Conservation (phyloP, 73 alveolate species). For the Symbiodinium pilosum region DNA sequence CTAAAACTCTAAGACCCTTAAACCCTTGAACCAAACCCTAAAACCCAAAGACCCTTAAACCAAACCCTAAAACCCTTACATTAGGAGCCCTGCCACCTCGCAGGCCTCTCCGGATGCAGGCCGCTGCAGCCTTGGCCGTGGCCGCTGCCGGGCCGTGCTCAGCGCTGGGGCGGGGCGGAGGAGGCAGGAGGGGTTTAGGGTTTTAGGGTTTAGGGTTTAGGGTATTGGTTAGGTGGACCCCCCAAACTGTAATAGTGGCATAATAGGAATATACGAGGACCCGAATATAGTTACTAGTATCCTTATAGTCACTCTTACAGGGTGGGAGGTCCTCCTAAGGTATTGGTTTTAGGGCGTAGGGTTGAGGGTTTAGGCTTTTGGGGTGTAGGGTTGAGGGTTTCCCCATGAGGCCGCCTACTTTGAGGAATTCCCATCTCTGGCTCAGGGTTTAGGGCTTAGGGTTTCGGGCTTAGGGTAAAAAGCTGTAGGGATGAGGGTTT, state of each 20-base stretch:
- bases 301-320: too few species aligned
- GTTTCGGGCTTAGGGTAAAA: not conserved
- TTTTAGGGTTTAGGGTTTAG: not conserved
- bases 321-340: not conserved
- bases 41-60: too few species aligned
- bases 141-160: not conserved
- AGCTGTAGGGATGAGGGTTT: not conserved
- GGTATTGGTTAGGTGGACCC: not conserved
- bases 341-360: not conserved
- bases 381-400: too few species aligned
- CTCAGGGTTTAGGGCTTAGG: not conserved
- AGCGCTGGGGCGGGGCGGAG: not conserved
- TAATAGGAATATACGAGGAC: too few species aligned
- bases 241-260: too few species aligned
- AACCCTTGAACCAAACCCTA: too few species aligned
- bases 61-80: too few species aligned
- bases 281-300: too few species aligned
- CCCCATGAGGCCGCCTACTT: too few species aligned
- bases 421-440: too few species aligned
- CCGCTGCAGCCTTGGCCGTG: not conserved
- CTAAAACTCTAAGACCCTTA: too few species aligned
- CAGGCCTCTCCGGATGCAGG: not conserved
- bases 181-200: not conserved
- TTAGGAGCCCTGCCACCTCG: too few species aligned
- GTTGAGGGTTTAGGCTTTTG: not conserved